Evolutionary conservation across 345 rosid genomes (phyloP).

Genomic region (Theobroma cacao): DNA sequence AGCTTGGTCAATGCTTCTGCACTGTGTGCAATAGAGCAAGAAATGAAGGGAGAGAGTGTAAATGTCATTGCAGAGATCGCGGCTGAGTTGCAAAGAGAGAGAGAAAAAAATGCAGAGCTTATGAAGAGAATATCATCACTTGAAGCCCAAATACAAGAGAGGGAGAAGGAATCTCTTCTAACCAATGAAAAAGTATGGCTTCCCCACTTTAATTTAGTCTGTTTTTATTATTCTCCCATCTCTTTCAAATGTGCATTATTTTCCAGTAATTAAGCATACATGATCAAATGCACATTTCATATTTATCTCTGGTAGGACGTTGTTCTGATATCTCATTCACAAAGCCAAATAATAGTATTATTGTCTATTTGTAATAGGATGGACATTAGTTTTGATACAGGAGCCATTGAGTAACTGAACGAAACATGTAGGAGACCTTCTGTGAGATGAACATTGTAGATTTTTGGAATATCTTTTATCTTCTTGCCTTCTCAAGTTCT

Average conservation of each 20-base stretch:
- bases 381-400: background rate
- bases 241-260: background rate
- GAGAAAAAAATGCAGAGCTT: constrained; percentile 45
- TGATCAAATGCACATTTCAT: background rate
- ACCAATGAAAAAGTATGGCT: constrained; percentile 28
- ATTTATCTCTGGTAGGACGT: background rate
- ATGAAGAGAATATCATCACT: constrained; percentile 50
- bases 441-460: background rate
- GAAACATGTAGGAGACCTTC: background rate
- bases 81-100: constrained; percentile 46
- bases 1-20: constrained; percentile 45
- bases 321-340: background rate
- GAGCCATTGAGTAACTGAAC: background rate
- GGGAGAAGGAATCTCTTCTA: constrained; percentile 23
- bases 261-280: background rate
- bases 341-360: background rate
- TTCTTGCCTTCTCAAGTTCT: background rate
- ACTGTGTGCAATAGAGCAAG: constrained; percentile 40
- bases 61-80: constrained; percentile 37
- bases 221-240: background rate
- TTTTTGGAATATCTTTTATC: background rate
- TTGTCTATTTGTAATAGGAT: background rate
- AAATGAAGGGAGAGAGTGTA: constrained; percentile 29
- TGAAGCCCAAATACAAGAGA: constrained; percentile 43
- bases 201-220: constrained; percentile 1